These are phyloP conservation scores for Quambalaria eucalypti DNA, from an alignment of 1,284 basidiomycete species.

Conservation along the genomic window DNA sequence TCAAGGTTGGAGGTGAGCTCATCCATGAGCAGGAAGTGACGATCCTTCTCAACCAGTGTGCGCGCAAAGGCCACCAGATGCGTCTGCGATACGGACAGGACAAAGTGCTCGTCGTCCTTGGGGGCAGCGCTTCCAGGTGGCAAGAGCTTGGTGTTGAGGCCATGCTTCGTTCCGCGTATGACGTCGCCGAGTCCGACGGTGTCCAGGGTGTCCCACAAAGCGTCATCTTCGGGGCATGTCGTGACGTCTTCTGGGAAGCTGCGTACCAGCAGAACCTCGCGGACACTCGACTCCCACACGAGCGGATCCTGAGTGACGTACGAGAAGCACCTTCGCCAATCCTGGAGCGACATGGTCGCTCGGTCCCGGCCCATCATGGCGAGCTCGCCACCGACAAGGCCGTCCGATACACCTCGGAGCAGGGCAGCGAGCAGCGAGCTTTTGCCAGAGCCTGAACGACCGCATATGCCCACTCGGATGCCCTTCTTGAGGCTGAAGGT, in stretches of 20 bases:
- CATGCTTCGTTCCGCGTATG: background rate
- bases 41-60: background rate
- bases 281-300: background rate
- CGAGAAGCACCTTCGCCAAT: background rate
- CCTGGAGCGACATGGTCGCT: background rate
- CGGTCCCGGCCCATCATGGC: background rate
- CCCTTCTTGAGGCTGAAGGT: background rate
- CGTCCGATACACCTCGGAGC: background rate
- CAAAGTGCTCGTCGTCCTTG: no score
- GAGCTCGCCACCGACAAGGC: background rate
- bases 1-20: background rate
- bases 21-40: background rate
- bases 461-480: background rate
- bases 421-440: background rate
- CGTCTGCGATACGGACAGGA: background rate
- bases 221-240: background rate
- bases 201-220: background rate
- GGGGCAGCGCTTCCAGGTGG: no score
- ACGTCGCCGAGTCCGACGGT: background rate
- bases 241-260: background rate
- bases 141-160: no score
- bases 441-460: background rate
- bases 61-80: background rate
- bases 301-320: background rate
- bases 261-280: background rate